Conservation (phyloP, 2,329 filamentous ascomycete genomes). For the Pyricularia grisea region DNA sequence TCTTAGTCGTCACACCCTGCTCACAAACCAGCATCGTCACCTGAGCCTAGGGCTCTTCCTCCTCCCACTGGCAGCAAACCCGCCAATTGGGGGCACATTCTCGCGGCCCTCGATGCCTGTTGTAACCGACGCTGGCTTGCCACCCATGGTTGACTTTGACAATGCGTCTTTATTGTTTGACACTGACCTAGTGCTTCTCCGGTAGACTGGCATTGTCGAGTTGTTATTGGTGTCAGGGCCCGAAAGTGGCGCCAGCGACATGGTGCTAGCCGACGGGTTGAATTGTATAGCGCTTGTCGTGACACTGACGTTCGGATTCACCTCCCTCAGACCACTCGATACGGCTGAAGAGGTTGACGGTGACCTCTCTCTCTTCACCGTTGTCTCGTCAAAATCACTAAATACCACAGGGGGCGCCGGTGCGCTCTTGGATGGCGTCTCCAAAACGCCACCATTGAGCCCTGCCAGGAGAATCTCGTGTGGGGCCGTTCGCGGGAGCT, state of each 20-base stretch:
- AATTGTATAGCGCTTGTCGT: slow-evolving; percentile 26
- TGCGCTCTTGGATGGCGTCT: slow-evolving; percentile 18
- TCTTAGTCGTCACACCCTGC: not conserved
- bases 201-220: slow-evolving; percentile 34
- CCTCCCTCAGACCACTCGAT: slow-evolving; percentile 38
- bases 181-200: slow-evolving; percentile 29
- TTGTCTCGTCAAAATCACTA: slow-evolving; percentile 7
- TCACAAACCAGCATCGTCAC: not conserved
- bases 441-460: slow-evolving; percentile 24
- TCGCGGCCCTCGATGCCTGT: slow-evolving; percentile 36
- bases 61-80: slow-evolving; percentile 36
- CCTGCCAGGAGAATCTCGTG: slow-evolving; percentile 31
- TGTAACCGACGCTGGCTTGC: slow-evolving; percentile 8
- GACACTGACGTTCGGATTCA: slow-evolving; percentile 36
- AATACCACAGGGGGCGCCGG: slow-evolving; percentile 16
- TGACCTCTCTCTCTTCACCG: slow-evolving; percentile 9
- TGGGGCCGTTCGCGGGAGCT: slow-evolving; percentile 62
- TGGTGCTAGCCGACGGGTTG: slow-evolving; percentile 31
- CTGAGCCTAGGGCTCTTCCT: slow-evolving; percentile 39
- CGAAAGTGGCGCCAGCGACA: slow-evolving; percentile 22
- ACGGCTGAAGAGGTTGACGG: slow-evolving; percentile 15
- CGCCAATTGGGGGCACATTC: slow-evolving; percentile 33
- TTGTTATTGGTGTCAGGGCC: slow-evolving; percentile 19
- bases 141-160: not conserved
- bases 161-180: slow-evolving; percentile 18